These are phyloP conservation scores for Eremochloa ophiuroides DNA, from an alignment of 176 grass and related monocot species.

Conservation along the genomic window DNA sequence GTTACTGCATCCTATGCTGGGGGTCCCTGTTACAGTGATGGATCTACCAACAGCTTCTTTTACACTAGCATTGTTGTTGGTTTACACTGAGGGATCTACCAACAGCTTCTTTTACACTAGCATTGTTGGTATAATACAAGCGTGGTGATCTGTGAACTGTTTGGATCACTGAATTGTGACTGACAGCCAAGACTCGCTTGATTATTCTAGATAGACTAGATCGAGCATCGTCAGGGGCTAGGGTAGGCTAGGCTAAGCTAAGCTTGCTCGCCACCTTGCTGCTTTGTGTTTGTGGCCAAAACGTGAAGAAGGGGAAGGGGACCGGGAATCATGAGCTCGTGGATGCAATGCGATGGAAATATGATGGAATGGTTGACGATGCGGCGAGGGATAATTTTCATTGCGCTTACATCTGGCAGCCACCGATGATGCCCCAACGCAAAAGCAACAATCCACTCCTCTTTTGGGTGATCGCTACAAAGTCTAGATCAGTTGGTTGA, in stretches of 20 bases:
- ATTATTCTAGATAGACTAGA: background rate
- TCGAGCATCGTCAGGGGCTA: background rate
- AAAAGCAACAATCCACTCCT: slow-evolving; percentile 19
- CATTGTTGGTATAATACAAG: background rate
- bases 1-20: background rate
- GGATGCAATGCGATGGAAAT: slow-evolving; percentile 1
- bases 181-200: no score
- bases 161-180: background rate
- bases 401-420: slow-evolving; percentile 22
- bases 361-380: slow-evolving; percentile 43
- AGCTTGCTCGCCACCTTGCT: background rate
- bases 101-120: background rate
- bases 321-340: slow-evolving; percentile 16
- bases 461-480: background rate
- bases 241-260: background rate
- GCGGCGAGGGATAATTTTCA: slow-evolving; percentile 9
- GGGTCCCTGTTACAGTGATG: background rate
- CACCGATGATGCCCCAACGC: slow-evolving; percentile 24
- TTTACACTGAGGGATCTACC: no score
- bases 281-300: background rate
- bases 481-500: background rate
- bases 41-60: background rate
- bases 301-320: background rate
- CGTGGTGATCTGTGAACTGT: background rate
- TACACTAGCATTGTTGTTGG: no score